A percentile compares a stretch with the other conserved stretches of the same genome.
These are phyloP conservation scores for Paraphaeosphaeria minitans DNA, from an alignment of 2,329 filamentous ascomycete genomes.

Conservation along the genomic window DNA sequence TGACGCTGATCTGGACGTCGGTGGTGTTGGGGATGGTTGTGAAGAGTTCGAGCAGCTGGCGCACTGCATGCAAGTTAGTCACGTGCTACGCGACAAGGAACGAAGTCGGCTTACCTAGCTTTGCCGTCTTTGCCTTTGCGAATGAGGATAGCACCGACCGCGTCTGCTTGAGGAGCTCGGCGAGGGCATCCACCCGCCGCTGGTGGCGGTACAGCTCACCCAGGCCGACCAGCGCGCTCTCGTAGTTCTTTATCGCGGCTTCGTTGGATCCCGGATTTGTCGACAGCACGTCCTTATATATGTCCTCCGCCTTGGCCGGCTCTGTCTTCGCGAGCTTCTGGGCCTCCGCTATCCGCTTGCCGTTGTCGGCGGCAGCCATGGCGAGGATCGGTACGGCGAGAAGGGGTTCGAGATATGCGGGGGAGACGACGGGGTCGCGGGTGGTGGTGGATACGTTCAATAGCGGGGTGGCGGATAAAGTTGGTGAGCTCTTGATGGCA, in stretches of 20 bases:
- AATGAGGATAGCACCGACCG: slow-evolving; percentile 92
- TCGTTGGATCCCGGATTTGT: slow-evolving; percentile 85
- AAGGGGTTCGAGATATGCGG: not conserved
- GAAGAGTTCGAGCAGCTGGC: slow-evolving; percentile 95
- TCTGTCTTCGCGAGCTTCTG: slow-evolving; percentile 81
- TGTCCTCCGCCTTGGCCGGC: slow-evolving; percentile 80
- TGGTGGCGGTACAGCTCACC: slow-evolving; percentile 92
- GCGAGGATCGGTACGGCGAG: slow-evolving; percentile 6
- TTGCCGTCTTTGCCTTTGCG: slow-evolving; percentile 98
- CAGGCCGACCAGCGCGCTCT: slow-evolving; percentile 83
- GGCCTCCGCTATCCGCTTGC: slow-evolving; percentile 81
- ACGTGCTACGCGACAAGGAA: not conserved
- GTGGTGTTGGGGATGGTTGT: slow-evolving; percentile 90
- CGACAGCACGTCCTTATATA: slow-evolving; percentile 89
- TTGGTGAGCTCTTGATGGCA: not conserved
- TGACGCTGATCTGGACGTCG: slow-evolving; percentile 92
- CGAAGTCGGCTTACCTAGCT: slow-evolving; percentile 72
- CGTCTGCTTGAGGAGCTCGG: slow-evolving; percentile 87
- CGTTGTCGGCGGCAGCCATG: slow-evolving; percentile 53
- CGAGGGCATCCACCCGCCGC: slow-evolving; percentile 81
- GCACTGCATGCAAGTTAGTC: slow-evolving; percentile 63
- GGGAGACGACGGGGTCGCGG: slow-evolving; percentile 2
- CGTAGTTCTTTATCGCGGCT: slow-evolving; percentile 86
- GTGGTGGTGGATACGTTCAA: slow-evolving; percentile 4
- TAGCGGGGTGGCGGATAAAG: not conserved